Evolutionary conservation across 2,329 filamentous ascomycete genomes (phyloP), one percentile per base, ranked within the genome.

Genomic region (Fusarium ambrosium): DNA sequence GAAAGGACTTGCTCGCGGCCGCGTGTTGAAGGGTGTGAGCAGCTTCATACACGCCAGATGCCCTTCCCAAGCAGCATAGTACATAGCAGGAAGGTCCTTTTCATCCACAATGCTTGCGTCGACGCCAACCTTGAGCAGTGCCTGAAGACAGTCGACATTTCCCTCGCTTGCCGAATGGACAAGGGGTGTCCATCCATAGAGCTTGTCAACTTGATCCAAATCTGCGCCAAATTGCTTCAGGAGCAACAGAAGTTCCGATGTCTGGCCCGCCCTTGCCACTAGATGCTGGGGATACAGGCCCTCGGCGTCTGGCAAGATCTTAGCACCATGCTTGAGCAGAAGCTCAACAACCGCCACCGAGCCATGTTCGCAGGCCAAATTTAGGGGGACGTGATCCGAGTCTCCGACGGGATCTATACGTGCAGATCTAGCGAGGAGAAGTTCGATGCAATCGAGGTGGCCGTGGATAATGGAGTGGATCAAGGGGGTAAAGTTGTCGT

Each of bases 11-110:
- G 85, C 81, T 34, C 81, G 81, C 18, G 81, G 85, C 36, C 82
- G 79, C 60, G 80, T 84, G 80, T 89, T 89, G 77, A 87, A 87
- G 2, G 92, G 90, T 6, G 92, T 92, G 36, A 99, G 89, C 9
- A 98, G 88, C 79, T 93, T 92, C 94, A 99, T 98, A 85, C 97
- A 98, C 79, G 96, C 93, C 64, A 98, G 85, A 81, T 98, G 94
- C 0, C 97, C 97, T 85, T 99, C 97, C 97, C 97, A 99, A 0
- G 95, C 96, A 16, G 97, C 97, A 83, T 99, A 99, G 83, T 99
- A 99, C 92, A 98, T 95, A 32, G 97, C 95, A 3, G 95, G 95
- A 5, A 98, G 88, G 18, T 92, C 93, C 81, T 98, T 99, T 84
- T 99, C 97, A 80, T 99, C 97, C 51, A 94, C 85, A 64, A 95